Evolutionary conservation across 495 filamentous ascomycete genomes (phyloP), one percentile per base, ranked within the genome.

Genomic region (Neurospora discreta): DNA sequence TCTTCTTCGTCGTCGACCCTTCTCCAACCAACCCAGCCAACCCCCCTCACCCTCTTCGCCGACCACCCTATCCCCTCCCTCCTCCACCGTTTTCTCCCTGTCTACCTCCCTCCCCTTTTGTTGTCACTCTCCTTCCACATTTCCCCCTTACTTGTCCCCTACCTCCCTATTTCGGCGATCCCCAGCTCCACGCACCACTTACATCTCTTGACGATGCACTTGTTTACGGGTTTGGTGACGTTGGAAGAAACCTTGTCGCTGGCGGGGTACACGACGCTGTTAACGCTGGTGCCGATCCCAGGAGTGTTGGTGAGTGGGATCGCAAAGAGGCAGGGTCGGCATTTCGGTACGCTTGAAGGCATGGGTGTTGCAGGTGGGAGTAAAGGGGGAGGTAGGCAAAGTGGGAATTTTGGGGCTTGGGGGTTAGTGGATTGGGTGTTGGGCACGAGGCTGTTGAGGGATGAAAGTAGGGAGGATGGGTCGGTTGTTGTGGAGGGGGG

Each of bases 11-110:
- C 90, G n/a, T n/a, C n/a, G n/a, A n/a, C n/a, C 92, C 2, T 94
- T 87, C 33, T 36, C 33, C 82, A 85, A 3, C 52, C 52, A 16
- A 16, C 52, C 0, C 52, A 65, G 18, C 52, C 52, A 33, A 65
- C 52, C 6, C 13, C 90, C 26, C 77, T 85, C 33, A 78, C 85
- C 89, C 67, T 88, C 85, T 73, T 90, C 85, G 46, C 89, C 77
- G 93, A 98, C 80, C 93, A 97, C 74, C 93, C 94, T 0, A 39
- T 91, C n/a, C 82, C 87, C 5, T 91, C 93, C 73, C 80, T 97
- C 2, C 75, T 96, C 13, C 81, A 84, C 70, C 88, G 85, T 68
- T 92, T 92, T 75, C 43, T 94, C 23, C 94, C 94, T 0, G 85
- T 88, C 20, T 94, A 93, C 79, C 75, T 91, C 3, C 93, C 94